Base-by-base conservation (phyloP, 2,329 filamentous ascomycete species). In the Rutstroemia sp. region DNA sequence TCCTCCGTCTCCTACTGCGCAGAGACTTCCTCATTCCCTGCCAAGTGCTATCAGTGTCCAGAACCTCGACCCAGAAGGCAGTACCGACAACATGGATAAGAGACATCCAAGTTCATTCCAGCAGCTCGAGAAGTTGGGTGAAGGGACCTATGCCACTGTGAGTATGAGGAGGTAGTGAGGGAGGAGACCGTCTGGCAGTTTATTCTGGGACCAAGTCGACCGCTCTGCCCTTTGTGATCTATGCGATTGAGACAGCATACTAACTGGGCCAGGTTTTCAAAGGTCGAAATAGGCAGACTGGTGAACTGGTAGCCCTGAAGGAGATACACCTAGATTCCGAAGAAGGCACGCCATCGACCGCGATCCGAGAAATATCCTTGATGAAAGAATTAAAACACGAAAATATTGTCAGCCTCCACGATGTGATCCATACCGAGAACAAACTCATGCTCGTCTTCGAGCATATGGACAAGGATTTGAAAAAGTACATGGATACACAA, bases 361-460 rank as follows among this genome's bases (percentile, higher is more conserved):
- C 94, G 48, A 99, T 99, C 71, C 90, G 94, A 68, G 94, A 99
- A 74, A 99, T 99, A 67, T 96, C 92, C 1, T 80, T 99, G 57
- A 97, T 99, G 94, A 99, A 99, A 75, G 94, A 99, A 75, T 81
- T 99, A 64, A 97, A 97, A 74, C 94, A 99, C 74, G 92, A 96
- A 72, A 97, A 96, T 71, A 97, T 99, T 64, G 92, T 99, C 66
- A 90, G 87, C 58, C 85, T 99, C 5, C 90, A 97, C 79, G 94
- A 99, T 79, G 94, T 99, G 56, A 97, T 99, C 68, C 94, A 99
- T 74, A 99, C 94, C 58, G 94, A 99, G 77, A 99, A 97, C 76
- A 99, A 99, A 73, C 84, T 99, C 57, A 99, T 99, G 94, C 85
- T 99, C 42, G 94, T 99, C 9, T 99, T 99, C 66, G 94, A 99